Conservation (phyloP, 129 eudicot species). For the Helianthus tuberosus region DNA sequence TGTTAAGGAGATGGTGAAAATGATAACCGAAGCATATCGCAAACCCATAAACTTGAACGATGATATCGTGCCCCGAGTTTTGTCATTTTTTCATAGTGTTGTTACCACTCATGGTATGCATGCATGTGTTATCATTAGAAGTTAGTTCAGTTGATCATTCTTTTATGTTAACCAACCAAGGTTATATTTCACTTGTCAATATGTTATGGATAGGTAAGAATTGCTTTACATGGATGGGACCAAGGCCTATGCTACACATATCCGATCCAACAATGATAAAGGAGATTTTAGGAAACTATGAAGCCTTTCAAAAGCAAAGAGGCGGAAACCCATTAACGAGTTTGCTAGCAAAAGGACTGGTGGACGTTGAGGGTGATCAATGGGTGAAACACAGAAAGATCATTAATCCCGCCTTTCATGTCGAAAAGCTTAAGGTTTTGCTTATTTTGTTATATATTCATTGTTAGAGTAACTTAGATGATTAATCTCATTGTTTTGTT, state of each 20-base stretch:
- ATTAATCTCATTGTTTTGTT: constrained; percentile 4
- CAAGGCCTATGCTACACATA: constrained; percentile 28
- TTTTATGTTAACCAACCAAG: not conserved
- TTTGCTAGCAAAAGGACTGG: constrained; percentile 34
- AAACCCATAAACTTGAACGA: constrained; percentile 28
- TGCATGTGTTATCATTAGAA: not conserved
- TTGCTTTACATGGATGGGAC: constrained; percentile 42
- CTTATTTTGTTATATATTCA: not conserved
- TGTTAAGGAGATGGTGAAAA: constrained; percentile 28
- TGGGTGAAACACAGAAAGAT: constrained; percentile 44
- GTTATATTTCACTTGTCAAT: too few species aligned
- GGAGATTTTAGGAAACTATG: constrained; percentile 27
- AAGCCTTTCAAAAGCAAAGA: constrained; percentile 29
- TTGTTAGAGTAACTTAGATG: not conserved
- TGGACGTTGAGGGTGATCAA: constrained; percentile 29
- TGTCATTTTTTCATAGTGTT: constrained; percentile 10
- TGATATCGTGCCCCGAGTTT: constrained; percentile 31
- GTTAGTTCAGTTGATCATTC: not conserved
- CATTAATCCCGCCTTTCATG: constrained; percentile 41
- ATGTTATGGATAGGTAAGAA: constrained; percentile 29
- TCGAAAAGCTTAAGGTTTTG: constrained; percentile 40
- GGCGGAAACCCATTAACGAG: constrained; percentile 33
- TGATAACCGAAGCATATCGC: constrained; percentile 18
- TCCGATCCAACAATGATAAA: constrained; percentile 30
- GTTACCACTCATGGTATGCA: constrained; percentile 23